Percentiles rank a stretch among this genome's conserved stretches.
Conservation (phyloP, 768 basidiomycete species). For the Leccinum longicurvipes region DNA sequence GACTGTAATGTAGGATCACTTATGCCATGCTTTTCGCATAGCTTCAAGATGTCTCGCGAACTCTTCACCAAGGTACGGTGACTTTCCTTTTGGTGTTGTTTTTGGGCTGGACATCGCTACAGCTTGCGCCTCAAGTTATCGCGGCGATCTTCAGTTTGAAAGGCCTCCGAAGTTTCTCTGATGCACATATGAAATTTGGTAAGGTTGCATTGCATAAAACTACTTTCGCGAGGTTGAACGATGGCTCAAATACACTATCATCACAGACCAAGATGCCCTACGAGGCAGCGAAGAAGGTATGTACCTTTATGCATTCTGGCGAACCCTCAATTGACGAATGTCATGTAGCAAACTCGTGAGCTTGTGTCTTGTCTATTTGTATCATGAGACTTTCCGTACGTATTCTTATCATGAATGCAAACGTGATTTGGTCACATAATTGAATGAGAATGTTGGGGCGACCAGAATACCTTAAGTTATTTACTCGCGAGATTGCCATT, state of each 20-base stretch:
- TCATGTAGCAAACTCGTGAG: conserved; percentile 80
- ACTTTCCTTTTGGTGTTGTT: conserved; percentile 2
- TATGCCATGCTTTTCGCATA: conserved; percentile 9
- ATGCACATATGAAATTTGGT: conserved; percentile 8
- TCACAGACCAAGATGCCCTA: conserved; percentile 97
- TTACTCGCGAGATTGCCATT: background rate
- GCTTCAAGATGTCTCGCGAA: conserved; percentile 35
- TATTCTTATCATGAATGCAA: conserved; percentile 6
- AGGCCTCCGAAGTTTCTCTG: conserved; percentile 28
- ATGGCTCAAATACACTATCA: conserved; percentile 72
- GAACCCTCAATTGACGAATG: conserved; percentile 4
- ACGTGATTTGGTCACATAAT: background rate
- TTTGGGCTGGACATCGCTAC: conserved; percentile 2
- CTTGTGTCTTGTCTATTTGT: conserved; percentile 81
- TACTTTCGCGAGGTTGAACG: background rate
- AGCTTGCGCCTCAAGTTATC: conserved; percentile 46
- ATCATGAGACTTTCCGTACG: conserved; percentile 38
- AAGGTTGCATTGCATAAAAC: background rate
- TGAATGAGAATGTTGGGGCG: background rate
- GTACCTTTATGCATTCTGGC: conserved; percentile 14
- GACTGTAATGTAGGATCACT: background rate
- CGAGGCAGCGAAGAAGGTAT: conserved; percentile 98
- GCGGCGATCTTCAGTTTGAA: conserved; percentile 44
- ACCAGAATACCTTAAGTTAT: background rate
- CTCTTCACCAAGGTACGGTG: conserved; percentile 17